Evolutionary conservation across 768 basidiomycete species (phyloP).

Genomic region (Tylopilus cervinicoccineus): DNA sequence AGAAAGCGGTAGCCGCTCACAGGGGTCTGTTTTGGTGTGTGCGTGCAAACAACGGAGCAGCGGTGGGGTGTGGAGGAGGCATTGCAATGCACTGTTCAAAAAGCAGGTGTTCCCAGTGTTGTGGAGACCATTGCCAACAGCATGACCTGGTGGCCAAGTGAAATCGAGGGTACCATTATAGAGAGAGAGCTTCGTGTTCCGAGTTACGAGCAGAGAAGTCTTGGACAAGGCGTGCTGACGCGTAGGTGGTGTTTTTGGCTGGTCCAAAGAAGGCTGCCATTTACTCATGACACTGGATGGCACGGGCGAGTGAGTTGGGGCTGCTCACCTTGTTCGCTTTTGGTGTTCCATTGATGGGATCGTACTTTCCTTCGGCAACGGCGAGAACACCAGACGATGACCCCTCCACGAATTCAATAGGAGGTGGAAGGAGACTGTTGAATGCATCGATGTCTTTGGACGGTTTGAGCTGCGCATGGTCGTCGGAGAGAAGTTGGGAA

Average conservation of each 20-base stretch:
- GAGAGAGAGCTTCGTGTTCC: conserved; percentile 37
- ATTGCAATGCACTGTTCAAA: conserved; percentile 91
- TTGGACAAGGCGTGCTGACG: conserved; percentile 29
- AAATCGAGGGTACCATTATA: conserved; percentile 54
- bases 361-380: conserved; percentile 71
- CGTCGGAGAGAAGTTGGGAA: conserved; percentile 46
- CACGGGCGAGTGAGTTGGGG: background rate
- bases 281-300: conserved; percentile 1
- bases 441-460: conserved; percentile 71
- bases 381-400: conserved; percentile 75
- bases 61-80: conserved; percentile 88
- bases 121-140: conserved; percentile 59
- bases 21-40: conserved; percentile 49
- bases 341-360: conserved; percentile 72
- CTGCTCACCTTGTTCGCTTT: conserved; percentile 48
- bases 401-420: conserved; percentile 80
- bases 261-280: conserved; percentile 15
- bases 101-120: conserved; percentile 96
- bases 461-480: conserved; percentile 55
- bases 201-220: conserved; percentile 17
- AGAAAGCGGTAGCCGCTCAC: conserved; percentile 40
- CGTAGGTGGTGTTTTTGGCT: conserved; percentile 22
- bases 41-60: conserved; percentile 58
- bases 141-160: conserved; percentile 53
- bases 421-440: conserved; percentile 75